Evolutionary conservation across 192 early-diverging fungal species (phyloP).

Genomic region (Umbelopsis isabellina): DNA sequence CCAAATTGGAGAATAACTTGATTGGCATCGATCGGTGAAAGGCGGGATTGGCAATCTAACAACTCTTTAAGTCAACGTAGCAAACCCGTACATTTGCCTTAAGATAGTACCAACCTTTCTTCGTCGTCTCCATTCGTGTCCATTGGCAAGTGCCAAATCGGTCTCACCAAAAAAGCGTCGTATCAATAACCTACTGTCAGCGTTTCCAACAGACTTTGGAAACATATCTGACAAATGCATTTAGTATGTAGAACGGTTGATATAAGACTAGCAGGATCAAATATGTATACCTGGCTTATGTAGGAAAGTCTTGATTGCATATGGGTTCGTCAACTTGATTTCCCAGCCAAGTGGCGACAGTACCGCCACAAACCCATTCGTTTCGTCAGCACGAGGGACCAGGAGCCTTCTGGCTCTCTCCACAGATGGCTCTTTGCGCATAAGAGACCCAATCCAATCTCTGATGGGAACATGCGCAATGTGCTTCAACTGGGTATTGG

Average conservation of each 20-base stretch:
- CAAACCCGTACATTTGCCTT: background rate
- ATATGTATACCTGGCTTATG: background rate
- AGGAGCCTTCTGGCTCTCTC: background rate
- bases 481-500: background rate
- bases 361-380: background rate
- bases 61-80: background rate
- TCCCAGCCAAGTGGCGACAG: background rate
- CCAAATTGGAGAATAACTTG: constrained; percentile 15
- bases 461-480: background rate
- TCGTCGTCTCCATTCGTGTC: constrained; percentile 17
- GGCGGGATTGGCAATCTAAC: constrained; percentile 27
- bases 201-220: background rate
- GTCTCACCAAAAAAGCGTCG: constrained; percentile 23
- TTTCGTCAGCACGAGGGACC: background rate
- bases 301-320: background rate
- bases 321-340: background rate
- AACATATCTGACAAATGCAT: background rate
- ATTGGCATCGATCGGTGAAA: constrained; percentile 31
- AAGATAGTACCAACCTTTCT: constrained; percentile 8
- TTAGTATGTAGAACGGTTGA: background rate
- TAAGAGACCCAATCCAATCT: background rate
- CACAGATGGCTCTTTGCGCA: background rate
- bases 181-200: background rate
- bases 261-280: background rate
- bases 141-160: constrained; percentile 30